phyloP scores from a whole-genome alignment of 108 stramenopile species.

The Asterionellopsis glacialis region DNA sequence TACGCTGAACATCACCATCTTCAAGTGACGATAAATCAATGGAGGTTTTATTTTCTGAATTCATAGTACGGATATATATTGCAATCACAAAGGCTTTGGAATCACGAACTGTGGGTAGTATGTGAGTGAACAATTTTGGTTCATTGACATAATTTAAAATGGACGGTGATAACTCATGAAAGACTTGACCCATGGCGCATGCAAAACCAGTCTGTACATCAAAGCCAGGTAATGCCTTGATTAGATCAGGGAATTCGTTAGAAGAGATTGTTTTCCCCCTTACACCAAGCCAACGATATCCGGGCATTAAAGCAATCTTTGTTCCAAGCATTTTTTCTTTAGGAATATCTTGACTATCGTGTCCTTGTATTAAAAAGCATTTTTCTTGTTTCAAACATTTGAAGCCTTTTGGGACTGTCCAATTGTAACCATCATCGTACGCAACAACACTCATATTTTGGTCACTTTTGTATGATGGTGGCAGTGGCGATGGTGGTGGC shows the following conservation, averaged over 20 bases:
- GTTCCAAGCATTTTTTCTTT: no score
- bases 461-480: no score
- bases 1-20: not conserved
- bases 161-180: slow-evolving; percentile 1
- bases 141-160: slow-evolving; percentile 2
- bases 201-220: slow-evolving; percentile 3
- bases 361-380: no score
- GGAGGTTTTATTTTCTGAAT: slow-evolving; percentile 1
- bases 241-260: no score
- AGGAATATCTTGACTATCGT: no score
- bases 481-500: not conserved
- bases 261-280: no score
- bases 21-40: not conserved
- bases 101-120: slow-evolving; percentile 13
- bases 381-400: not conserved
- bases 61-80: slow-evolving; percentile 14
- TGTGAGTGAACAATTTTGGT: slow-evolving; percentile 11
- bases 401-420: slow-evolving; percentile 2
- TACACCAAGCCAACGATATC: no score
- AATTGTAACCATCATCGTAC: not conserved
- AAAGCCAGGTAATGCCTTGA: not conserved
- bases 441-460: no score
- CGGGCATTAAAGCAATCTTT: no score
- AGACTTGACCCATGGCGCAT: slow-evolving; percentile 7
- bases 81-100: slow-evolving; percentile 8